A percentile compares a stretch with the other conserved stretches of the same genome.
Evolutionary conservation across 2,329 filamentous ascomycete genomes (phyloP).

Genomic region (Plenodomus biglobosus): DNA sequence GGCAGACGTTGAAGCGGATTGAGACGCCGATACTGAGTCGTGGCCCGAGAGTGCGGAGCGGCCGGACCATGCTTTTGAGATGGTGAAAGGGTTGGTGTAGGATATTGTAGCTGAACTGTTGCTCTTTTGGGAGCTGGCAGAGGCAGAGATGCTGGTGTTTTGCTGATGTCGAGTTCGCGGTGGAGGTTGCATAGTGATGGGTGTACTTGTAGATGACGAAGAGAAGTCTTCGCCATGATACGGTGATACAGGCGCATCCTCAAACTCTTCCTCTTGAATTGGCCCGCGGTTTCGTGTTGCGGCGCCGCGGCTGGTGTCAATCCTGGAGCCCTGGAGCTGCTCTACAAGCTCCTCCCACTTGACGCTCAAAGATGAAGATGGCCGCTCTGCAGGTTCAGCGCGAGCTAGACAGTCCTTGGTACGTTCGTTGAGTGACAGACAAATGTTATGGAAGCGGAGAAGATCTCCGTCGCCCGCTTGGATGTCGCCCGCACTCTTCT

Average conservation of each 20-base stretch:
- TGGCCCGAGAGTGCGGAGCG: conserved; percentile 29
- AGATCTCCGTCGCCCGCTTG: conserved; percentile 50
- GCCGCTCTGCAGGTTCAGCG: conserved; percentile 56
- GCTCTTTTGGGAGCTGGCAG: conserved; percentile 37
- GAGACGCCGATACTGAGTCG: conserved; percentile 29
- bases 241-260: conserved; percentile 28
- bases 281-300: conserved; percentile 35
- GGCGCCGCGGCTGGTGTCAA: conserved; percentile 36
- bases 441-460: conserved; percentile 53
- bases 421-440: conserved; percentile 50
- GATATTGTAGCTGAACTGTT: conserved; percentile 26
- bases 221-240: conserved; percentile 27
- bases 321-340: conserved; percentile 43
- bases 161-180: conserved; percentile 35
- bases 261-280: conserved; percentile 30
- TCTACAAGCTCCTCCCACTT: conserved; percentile 58
- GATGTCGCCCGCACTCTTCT: conserved; percentile 42
- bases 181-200: conserved; percentile 38
- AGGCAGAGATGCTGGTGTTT: conserved; percentile 37
- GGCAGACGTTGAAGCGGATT: conserved; percentile 34
- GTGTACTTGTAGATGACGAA: conserved; percentile 38
- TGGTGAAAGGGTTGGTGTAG: conserved; percentile 29
- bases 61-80: conserved; percentile 15
- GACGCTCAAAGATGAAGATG: conserved; percentile 51
- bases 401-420: conserved; percentile 55